These are phyloP conservation scores for Aspergillus sp. DNA, from an alignment of 2,329 filamentous ascomycete genomes.

Conservation along the genomic window DNA sequence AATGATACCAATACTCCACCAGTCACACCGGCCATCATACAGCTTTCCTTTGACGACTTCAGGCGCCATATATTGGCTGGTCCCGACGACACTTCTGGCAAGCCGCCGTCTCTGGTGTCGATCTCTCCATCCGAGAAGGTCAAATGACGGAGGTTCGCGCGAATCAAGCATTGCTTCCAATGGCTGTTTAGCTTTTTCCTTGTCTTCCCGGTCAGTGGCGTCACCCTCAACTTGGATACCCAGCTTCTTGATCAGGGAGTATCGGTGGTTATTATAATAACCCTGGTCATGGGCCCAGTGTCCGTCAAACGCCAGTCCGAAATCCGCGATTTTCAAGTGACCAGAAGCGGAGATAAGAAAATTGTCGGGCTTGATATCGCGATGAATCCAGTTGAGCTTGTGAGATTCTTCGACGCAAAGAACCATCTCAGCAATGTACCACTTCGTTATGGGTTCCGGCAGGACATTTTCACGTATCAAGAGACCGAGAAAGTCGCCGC, in stretches of 20 bases:
- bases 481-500: conserved; percentile 84
- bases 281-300: conserved; percentile 88
- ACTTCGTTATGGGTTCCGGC: conserved; percentile 69
- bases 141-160: conserved; percentile 32
- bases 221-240: conserved; percentile 70
- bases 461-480: conserved; percentile 79
- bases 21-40: conserved; percentile 93
- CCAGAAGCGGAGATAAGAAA: conserved; percentile 84
- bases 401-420: conserved; percentile 90
- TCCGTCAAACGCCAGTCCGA: conserved; percentile 89
- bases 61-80: conserved; percentile 97
- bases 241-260: conserved; percentile 69
- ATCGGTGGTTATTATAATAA: conserved; percentile 78
- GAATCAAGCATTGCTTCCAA: conserved; percentile 24
- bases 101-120: conserved; percentile 61
- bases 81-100: conserved; percentile 83
- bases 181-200: conserved; percentile 24
- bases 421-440: conserved; percentile 94
- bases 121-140: conserved; percentile 64
- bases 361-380: conserved; percentile 95
- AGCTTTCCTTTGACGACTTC: conserved; percentile 75
- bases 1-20: conserved; percentile 94
- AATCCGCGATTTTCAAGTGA: conserved; percentile 92
- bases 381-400: conserved; percentile 80
- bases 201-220: conserved; percentile 57